Evolutionary conservation across 768 basidiomycete species (phyloP).

Genomic region (Mycena venus): DNA sequence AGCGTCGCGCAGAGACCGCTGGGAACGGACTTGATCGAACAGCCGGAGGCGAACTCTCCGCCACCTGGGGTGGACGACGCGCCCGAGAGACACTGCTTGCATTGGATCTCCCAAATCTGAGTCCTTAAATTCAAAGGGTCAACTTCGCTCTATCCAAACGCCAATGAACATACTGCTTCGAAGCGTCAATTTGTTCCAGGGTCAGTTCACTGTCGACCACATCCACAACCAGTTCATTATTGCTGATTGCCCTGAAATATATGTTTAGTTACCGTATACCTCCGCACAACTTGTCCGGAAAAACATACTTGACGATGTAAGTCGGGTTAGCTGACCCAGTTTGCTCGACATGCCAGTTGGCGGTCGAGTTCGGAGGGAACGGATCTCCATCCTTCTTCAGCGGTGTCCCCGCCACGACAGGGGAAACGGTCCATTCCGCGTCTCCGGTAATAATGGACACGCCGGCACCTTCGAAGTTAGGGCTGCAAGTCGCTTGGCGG

Average conservation of each 20-base stretch:
- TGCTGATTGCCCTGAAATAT: slow-evolving; percentile 14
- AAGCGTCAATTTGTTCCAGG: slow-evolving; percentile 17
- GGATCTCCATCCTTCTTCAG: slow-evolving; percentile 3
- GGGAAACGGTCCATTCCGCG: slow-evolving; percentile 24
- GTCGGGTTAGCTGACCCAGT: slow-evolving; percentile 25
- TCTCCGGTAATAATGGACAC: slow-evolving; percentile 23
- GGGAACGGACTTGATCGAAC: slow-evolving; percentile 22
- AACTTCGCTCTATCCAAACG: background rate
- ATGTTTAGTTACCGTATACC: background rate
- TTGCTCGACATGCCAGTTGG: slow-evolving; percentile 33
- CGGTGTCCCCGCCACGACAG: slow-evolving; percentile 25
- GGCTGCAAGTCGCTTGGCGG: slow-evolving; percentile 25
- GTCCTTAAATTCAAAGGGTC: background rate
- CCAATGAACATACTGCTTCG: slow-evolving; percentile 1
- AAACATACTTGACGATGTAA: slow-evolving; percentile 30
- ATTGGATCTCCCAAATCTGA: slow-evolving; percentile 30
- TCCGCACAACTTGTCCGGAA: background rate
- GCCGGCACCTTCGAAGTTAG: slow-evolving; percentile 31
- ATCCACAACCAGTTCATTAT: slow-evolving; percentile 24
- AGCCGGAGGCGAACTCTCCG: slow-evolving; percentile 23
- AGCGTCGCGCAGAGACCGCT: slow-evolving; percentile 24
- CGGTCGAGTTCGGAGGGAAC: slow-evolving; percentile 21
- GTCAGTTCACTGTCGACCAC: slow-evolving; percentile 10
- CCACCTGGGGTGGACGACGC: slow-evolving; percentile 26
- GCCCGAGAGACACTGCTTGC: slow-evolving; percentile 20